Percentiles rank a stretch among this genome's conserved stretches.
phyloP scores from a whole-genome alignment of 2,329 filamentous ascomycete genomes.

The Chrysoporthe puriensis region DNA sequence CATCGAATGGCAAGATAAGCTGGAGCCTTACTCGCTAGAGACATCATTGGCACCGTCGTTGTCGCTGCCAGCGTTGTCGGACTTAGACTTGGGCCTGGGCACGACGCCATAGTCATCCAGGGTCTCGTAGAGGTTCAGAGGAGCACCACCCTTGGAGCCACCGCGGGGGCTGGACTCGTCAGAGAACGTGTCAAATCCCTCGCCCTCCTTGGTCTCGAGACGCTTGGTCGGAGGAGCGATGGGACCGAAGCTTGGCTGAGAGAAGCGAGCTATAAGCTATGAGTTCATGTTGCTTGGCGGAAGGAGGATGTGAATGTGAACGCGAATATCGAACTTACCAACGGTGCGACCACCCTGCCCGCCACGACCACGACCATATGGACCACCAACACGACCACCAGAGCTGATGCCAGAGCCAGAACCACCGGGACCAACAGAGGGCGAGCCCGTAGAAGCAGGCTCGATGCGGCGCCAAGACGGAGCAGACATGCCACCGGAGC shows the following conservation, averaged over 20 bases:
- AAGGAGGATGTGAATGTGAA: too few species aligned
- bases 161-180: neutral
- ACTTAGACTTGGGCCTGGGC: neutral
- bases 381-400: conserved; percentile 4
- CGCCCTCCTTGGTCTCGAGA: neutral
- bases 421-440: conserved; percentile 4
- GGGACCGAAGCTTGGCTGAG: conserved; percentile 18
- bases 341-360: neutral
- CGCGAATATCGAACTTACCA: neutral
- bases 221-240: conserved; percentile 21
- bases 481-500: neutral
- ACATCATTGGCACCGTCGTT: neutral
- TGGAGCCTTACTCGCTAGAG: neutral
- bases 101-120: conserved; percentile 1
- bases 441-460: conserved; percentile 1
- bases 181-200: neutral
- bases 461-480: conserved; percentile 16
- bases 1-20: neutral
- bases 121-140: neutral
- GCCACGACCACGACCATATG: conserved; percentile 2
- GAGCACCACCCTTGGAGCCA: conserved; percentile 8
- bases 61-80: neutral
- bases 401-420: conserved; percentile 5
- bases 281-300: neutral
- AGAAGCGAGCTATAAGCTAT: conserved; percentile 10